Conservation (phyloP, 208 protist species). For the Herpetomonas tarakana region DNA sequence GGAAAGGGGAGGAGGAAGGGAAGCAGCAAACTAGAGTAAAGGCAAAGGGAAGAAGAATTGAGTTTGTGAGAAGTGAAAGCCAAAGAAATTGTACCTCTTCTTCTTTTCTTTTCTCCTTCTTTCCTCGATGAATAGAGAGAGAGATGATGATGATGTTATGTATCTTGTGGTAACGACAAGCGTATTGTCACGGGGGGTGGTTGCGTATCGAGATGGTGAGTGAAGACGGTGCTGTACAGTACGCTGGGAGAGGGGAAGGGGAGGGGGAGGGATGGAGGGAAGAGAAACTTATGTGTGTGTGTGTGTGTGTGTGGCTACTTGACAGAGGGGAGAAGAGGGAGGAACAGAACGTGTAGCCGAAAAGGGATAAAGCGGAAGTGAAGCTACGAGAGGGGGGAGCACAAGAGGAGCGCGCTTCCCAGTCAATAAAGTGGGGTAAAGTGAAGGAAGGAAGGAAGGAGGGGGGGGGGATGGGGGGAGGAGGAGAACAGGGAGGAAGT, state of each 20-base stretch:
- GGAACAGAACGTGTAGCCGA: background rate
- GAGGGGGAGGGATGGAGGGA: background rate
- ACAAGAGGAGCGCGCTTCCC: background rate
- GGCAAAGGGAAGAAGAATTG: background rate
- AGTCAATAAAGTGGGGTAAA: constrained; percentile 1
- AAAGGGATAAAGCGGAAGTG: background rate
- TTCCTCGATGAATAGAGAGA: background rate
- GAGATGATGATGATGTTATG: background rate
- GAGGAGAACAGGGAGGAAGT: background rate
- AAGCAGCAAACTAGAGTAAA: too few relatives aligned
- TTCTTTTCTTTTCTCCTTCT: background rate
- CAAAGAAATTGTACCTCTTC: background rate
- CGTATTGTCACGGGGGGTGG: background rate
- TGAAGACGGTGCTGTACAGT: background rate
- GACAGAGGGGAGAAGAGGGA: background rate
- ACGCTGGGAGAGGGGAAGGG: background rate
- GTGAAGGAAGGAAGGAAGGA: constrained; percentile 1
- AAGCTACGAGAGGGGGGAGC: background rate
- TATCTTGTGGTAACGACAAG: background rate
- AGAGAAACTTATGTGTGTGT: background rate
- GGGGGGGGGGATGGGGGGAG: background rate
- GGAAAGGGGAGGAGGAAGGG: too few relatives aligned
- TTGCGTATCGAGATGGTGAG: background rate
- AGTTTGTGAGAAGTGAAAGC: background rate
- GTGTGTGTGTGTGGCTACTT: background rate